Base-by-base conservation (phyloP, 225 moss, liverwort and hornwort genomes). In the Sphagnum tenellum region DNA sequence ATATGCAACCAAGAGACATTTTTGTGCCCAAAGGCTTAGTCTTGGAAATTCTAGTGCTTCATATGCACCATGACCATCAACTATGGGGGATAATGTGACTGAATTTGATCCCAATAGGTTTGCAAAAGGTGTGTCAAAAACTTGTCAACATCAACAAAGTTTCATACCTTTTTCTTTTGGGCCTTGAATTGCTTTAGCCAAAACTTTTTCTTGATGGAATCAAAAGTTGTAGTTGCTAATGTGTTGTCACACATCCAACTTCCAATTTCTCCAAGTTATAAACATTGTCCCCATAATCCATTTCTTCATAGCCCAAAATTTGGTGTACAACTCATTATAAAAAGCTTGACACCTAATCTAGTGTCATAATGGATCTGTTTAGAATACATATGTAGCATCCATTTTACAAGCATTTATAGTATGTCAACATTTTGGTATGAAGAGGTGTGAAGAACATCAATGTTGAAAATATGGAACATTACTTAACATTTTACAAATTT, bases 21-120 rank as follows among this genome's bases (percentile, higher is more conserved):
- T 62, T 64, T 0, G 46, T 82, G 50, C 65, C 77, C 48, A 71
- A 69, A n/a, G 81, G 81, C 57, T 67, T 77, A 3, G 60, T 55
- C 9, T 69, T 82, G 52, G 67, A 51, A 12, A 53, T 77, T 29
- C 77, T 74, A 12, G 60, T 75, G 2, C 64, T 74, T 4, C 48
- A 74, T 12, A 49, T 77, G 52, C 81, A 82, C 59, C 68, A 66
- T 8, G 74, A 66, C 50, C 66, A 55, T 2, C 69, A 69, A 45
- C 55, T 77, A 3, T 82, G 81, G 81, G 81, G 78, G 5, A 69
- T 2, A 77, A 82, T 59, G 69, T 69, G 1, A 47, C 44, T 8
- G 61, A 55, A 4, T 82, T 82, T 56, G 65, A 71, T 4, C 81
- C 77, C 6, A 66, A 82, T 5, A 73, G 81, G 11, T 82, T 82